These are phyloP conservation scores for Sclerotiophoma versabilis DNA, from an alignment of 2,329 filamentous ascomycete genomes.

Conservation along the genomic window DNA sequence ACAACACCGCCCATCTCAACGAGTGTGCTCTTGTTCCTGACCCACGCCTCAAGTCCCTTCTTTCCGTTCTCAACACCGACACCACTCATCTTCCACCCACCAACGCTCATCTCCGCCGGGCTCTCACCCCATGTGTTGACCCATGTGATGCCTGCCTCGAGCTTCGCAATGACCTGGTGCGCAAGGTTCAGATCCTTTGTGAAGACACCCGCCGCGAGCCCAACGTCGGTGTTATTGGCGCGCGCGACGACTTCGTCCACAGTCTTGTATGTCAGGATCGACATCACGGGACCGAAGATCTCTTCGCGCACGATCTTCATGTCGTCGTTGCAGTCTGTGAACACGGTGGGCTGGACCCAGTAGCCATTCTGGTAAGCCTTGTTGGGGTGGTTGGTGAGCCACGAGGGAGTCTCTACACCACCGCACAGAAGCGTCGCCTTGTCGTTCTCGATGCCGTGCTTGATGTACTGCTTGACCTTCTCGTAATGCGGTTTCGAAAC, in stretches of 20 bases:
- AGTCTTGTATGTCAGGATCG: constrained; percentile 75
- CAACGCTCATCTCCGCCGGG: constrained; percentile 90
- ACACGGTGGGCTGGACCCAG: constrained; percentile 85
- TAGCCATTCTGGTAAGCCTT: constrained; percentile 65
- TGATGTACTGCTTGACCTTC: constrained; percentile 81
- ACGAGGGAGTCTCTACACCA: constrained; percentile 65
- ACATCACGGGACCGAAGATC: constrained; percentile 89
- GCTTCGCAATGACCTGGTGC: constrained; percentile 71
- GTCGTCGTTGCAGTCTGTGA: constrained; percentile 81
- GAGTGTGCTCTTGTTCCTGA: constrained; percentile 85
- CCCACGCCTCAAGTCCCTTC: constrained; percentile 80
- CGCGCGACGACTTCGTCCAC: constrained; percentile 73
- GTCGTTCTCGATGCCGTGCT: constrained; percentile 75
- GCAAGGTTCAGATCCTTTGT: constrained; percentile 76
- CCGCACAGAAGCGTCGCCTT: constrained; percentile 77
- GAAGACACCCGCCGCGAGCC: constrained; percentile 85
- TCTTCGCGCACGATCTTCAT: constrained; percentile 85
- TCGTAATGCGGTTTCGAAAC: constrained; percentile 76
- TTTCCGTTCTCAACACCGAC: constrained; percentile 86
- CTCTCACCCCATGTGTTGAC: constrained; percentile 94
- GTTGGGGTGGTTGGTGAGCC: constrained; percentile 53
- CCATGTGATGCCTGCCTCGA: constrained; percentile 90
- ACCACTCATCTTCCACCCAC: constrained; percentile 91
- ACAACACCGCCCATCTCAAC: constrained; percentile 79
- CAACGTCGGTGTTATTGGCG: constrained; percentile 79